Evolutionary conservation across 2,329 filamentous ascomycete species (phyloP).

Genomic region (Verticillium albo-atrum): DNA sequence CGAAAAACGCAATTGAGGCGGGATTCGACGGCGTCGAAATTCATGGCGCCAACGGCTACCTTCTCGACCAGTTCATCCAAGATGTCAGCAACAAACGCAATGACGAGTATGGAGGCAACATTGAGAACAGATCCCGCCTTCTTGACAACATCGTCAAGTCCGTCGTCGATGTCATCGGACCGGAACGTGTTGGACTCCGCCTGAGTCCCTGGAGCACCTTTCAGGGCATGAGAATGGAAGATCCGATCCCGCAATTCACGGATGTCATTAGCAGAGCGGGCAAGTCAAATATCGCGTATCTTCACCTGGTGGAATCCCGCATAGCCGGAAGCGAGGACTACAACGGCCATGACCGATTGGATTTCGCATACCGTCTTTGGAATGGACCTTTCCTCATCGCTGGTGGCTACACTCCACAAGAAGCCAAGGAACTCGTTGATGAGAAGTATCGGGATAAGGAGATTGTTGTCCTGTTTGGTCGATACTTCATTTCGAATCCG

Average conservation of each 20-base stretch:
- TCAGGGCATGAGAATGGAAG: slow-evolving; percentile 58
- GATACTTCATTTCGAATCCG: slow-evolving; percentile 29
- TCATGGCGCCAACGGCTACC: slow-evolving; percentile 53
- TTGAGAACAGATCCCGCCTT: slow-evolving; percentile 47
- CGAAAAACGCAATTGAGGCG: slow-evolving; percentile 50
- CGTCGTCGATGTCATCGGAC: slow-evolving; percentile 39
- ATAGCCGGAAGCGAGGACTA: slow-evolving; percentile 30
- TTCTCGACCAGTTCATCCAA: slow-evolving; percentile 56
- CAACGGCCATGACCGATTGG: slow-evolving; percentile 25
- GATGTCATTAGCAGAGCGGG: slow-evolving; percentile 48
- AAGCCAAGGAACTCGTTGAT: slow-evolving; percentile 17
- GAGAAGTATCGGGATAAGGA: slow-evolving; percentile 18
- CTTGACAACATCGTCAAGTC: slow-evolving; percentile 52
- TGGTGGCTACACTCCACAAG: slow-evolving; percentile 21
- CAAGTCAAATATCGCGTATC: slow-evolving; percentile 47
- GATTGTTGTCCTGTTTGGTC: slow-evolving; percentile 22
- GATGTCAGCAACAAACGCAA: slow-evolving; percentile 44
- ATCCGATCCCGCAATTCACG: slow-evolving; percentile 59
- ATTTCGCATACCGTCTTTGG: slow-evolving; percentile 25
- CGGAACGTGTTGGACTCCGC: slow-evolving; percentile 49
- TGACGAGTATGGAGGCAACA: slow-evolving; percentile 47
- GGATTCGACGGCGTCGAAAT: slow-evolving; percentile 69
- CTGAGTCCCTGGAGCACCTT: slow-evolving; percentile 56
- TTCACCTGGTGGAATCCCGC: slow-evolving; percentile 56
- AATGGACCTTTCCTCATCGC: slow-evolving; percentile 25